A percentile compares a stretch with the other conserved stretches of the same genome.
Evolutionary conservation across 2,329 filamentous ascomycete genomes (phyloP).

Genomic region (Cephalotrichum gorgonifer): DNA sequence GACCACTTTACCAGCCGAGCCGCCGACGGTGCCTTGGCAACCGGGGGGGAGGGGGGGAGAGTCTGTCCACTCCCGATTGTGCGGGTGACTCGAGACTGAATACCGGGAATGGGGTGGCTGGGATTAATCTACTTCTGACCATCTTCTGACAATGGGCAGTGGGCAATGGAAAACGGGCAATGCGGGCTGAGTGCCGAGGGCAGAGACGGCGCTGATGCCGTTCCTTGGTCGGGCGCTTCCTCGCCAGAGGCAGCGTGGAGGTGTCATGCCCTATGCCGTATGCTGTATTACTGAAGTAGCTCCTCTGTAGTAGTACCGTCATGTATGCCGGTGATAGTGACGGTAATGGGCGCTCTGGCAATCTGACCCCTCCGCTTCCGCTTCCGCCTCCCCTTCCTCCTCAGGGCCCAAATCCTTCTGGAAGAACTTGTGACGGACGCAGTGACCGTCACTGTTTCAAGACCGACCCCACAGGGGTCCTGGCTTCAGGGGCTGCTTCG

Average conservation of each 20-base stretch:
- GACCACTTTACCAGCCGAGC: conserved; percentile 1
- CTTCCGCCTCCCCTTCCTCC: no score
- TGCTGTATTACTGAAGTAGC: no score
- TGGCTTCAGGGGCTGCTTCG: background rate
- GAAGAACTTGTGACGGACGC: background rate
- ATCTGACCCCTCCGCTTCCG: no score
- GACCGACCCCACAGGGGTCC: background rate
- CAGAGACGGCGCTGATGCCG: background rate
- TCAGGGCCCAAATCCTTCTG: background rate
- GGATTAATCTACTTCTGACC: background rate
- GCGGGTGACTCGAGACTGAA: background rate
- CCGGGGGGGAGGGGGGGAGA: no score
- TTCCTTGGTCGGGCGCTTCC: background rate
- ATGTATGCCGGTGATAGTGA: no score
- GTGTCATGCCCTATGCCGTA: no score
- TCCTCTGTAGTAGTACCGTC: no score
- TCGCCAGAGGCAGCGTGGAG: no score
- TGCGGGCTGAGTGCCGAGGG: background rate
- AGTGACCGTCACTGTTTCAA: conserved; percentile 2
- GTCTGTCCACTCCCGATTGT: no score
- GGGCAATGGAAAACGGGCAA: no score
- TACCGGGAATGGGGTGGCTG: background rate
- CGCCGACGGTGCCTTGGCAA: background rate
- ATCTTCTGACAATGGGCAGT: background rate
- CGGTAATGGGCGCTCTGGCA: no score